A percentile compares a stretch with the other conserved stretches of the same genome.
These are phyloP conservation scores for Dactylellina drechsleri DNA, from an alignment of 2,329 filamentous ascomycete genomes.

Conservation along the genomic window DNA sequence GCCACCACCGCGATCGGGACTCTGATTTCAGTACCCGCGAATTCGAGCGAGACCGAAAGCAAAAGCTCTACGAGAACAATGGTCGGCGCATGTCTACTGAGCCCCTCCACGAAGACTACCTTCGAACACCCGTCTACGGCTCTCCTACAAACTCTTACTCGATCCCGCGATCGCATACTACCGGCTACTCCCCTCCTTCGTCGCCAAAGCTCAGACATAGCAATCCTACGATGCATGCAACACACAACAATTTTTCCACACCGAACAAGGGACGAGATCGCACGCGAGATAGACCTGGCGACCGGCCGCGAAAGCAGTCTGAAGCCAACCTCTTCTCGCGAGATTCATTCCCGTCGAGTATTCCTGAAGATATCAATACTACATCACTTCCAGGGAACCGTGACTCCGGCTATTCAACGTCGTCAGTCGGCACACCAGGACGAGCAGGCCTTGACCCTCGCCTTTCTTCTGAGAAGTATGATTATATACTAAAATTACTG, in stretches of 20 bases:
- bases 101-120: slow-evolving; percentile 45
- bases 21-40: slow-evolving; percentile 49
- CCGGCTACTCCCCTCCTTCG: slow-evolving; percentile 36
- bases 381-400: slow-evolving; percentile 43
- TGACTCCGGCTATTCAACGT: slow-evolving; percentile 50
- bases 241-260: slow-evolving; percentile 29
- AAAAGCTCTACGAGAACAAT: slow-evolving; percentile 21
- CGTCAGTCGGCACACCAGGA: slow-evolving; percentile 37
- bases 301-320: slow-evolving; percentile 44
- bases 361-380: slow-evolving; percentile 48
- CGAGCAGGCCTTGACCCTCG: slow-evolving; percentile 25
- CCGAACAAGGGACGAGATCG: slow-evolving; percentile 49
- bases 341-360: slow-evolving; percentile 45
- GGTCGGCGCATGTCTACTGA: slow-evolving; percentile 31
- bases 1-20: slow-evolving; percentile 37
- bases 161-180: slow-evolving; percentile 29
- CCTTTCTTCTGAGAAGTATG: slow-evolving; percentile 51
- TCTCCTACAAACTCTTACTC: slow-evolving; percentile 46
- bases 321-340: slow-evolving; percentile 42
- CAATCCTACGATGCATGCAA: slow-evolving; percentile 42
- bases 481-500: background rate
- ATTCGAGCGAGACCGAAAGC: slow-evolving; percentile 18
- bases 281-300: slow-evolving; percentile 49
- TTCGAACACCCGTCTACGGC: slow-evolving; percentile 34
- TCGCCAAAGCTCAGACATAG: slow-evolving; percentile 48